A percentile compares a stretch with the other conserved stretches of the same genome.
Conservation (phyloP, 352 stramenopile species). For the Phytophthora tentaculata region DNA sequence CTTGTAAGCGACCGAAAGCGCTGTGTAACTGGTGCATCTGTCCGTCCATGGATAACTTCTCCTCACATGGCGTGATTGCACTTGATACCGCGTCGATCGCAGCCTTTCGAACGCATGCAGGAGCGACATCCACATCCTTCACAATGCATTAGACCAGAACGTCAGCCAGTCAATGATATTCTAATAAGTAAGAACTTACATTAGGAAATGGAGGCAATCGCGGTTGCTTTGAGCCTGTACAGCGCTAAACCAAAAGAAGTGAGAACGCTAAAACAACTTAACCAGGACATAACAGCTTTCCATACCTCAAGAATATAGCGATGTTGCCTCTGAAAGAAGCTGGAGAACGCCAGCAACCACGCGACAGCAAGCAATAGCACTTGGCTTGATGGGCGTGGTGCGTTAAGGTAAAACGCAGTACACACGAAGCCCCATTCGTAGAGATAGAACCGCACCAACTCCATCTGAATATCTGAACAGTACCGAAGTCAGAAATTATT, state of each 20-base stretch:
- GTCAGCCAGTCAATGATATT: no score
- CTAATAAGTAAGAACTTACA: conserved; percentile 15
- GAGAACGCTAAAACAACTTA: neutral
- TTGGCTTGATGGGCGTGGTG: conserved; percentile 30
- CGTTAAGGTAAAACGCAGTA: conserved; percentile 42
- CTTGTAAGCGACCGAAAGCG: conserved; percentile 48
- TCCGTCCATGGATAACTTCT: conserved; percentile 22
- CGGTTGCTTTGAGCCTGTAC: conserved; percentile 17
- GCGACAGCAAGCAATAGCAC: conserved; percentile 58
- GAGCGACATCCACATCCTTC: conserved; percentile 40
- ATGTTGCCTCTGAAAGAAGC: conserved; percentile 58
- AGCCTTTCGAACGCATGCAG: conserved; percentile 9
- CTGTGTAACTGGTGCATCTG: conserved; percentile 51
- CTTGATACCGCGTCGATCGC: conserved; percentile 8
- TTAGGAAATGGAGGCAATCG: conserved; percentile 51
- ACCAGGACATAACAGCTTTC: no score
- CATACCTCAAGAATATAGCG: conserved; percentile 47
- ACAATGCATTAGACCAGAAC: neutral
- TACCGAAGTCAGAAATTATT: neutral
- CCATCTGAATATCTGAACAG: conserved; percentile 37
- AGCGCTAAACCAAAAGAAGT: conserved; percentile 18
- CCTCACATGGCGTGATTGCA: neutral
- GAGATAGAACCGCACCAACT: conserved; percentile 65
- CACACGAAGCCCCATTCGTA: conserved; percentile 76
- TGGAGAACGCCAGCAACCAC: conserved; percentile 58